Conservation (phyloP, 1,139 yeast genomes). For the Pneumocystis jirovecii region DNA sequence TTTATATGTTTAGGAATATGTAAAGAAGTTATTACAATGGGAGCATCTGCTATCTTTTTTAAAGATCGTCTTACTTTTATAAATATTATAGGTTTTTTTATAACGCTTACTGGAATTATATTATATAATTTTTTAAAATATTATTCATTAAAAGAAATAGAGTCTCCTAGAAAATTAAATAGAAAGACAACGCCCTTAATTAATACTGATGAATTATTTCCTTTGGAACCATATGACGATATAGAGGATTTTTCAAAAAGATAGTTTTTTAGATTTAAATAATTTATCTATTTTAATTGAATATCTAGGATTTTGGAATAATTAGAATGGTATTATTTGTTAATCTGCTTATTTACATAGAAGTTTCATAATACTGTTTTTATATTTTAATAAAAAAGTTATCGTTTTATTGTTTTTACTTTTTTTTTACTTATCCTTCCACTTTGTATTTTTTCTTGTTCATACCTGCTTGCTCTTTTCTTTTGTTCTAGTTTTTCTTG, state of each 20-base stretch:
- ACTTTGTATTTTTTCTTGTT: neutral
- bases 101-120: constrained; percentile 63
- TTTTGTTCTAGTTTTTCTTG: constrained; percentile 1
- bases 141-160: constrained; percentile 10
- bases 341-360: neutral
- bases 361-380: constrained; percentile 3
- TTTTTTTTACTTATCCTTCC: constrained; percentile 5
- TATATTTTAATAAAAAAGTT: constrained; percentile 2
- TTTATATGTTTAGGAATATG: constrained; percentile 43
- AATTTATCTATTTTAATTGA: neutral
- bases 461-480: constrained; percentile 1
- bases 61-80: constrained; percentile 55
- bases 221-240: neutral
- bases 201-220: neutral
- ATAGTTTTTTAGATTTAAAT: neutral
- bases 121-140: constrained; percentile 46
- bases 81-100: constrained; percentile 57
- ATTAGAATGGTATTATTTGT: too few relatives aligned
- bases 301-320: neutral
- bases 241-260: neutral
- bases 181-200: neutral
- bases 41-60: constrained; percentile 54
- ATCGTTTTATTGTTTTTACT: constrained; percentile 6
- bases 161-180: constrained; percentile 2
- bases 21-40: constrained; percentile 73